phyloP scores from a whole-genome alignment of 2,329 filamentous ascomycete genomes.

The Bipolaris zeicola region DNA sequence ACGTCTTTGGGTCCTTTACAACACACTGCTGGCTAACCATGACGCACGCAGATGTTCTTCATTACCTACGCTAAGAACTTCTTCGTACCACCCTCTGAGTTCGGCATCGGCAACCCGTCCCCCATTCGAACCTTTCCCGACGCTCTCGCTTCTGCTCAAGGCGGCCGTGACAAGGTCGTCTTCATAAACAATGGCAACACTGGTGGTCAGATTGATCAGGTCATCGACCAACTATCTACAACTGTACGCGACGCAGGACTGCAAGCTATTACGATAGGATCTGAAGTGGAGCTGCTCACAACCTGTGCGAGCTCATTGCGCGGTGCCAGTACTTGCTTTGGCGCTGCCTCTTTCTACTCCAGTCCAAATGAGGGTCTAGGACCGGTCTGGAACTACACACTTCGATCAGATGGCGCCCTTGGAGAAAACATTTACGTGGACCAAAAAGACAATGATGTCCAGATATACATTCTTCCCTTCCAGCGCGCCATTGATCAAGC shows the following conservation, averaged over 20 bases:
- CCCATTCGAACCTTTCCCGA: conserved; percentile 68
- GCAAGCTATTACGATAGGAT: conserved; percentile 59
- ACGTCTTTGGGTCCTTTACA: conserved; percentile 12
- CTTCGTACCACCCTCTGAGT: conserved; percentile 77
- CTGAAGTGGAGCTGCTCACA: conserved; percentile 63
- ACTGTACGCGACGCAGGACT: conserved; percentile 63
- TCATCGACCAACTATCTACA: conserved; percentile 68
- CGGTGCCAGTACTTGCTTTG: conserved; percentile 74
- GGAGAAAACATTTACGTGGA: conserved; percentile 68
- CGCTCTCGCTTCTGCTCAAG: conserved; percentile 63
- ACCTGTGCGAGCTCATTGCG: conserved; percentile 63
- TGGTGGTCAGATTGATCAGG: conserved; percentile 72
- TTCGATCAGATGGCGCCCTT: conserved; percentile 75
- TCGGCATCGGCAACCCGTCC: conserved; percentile 69
- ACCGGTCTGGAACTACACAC: conserved; percentile 82
- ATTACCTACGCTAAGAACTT: conserved; percentile 77
- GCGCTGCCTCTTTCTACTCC: conserved; percentile 73
- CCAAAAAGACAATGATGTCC: conserved; percentile 70
- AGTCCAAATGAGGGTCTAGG: conserved; percentile 73
- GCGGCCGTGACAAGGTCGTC: conserved; percentile 70
- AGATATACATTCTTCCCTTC: conserved; percentile 79
- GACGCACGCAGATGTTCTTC: conserved; percentile 49
- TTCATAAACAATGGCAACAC: conserved; percentile 76
- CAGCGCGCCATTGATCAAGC: conserved; percentile 77
- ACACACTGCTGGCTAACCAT: conserved; percentile 14